Percentiles rank a stretch among this genome's conserved stretches.
phyloP scores from a whole-genome alignment of 2,329 filamentous ascomycete species.

The Fusarium verticillioides region DNA sequence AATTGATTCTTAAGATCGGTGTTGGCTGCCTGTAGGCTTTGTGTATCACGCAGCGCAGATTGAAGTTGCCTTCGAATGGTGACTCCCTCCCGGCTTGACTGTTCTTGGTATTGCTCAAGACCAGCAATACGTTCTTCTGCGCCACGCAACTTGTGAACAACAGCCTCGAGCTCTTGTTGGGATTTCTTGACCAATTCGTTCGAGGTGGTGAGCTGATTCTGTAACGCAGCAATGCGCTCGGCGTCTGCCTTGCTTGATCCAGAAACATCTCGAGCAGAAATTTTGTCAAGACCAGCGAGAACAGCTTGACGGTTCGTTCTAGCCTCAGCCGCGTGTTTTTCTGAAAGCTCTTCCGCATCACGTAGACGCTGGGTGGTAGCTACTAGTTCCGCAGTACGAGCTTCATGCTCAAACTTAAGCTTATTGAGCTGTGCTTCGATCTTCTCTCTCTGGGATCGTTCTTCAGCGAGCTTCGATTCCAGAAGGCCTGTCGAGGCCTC shows the following conservation, averaged over 20 bases:
- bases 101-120: constrained; percentile 96
- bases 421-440: constrained; percentile 80
- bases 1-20: constrained; percentile 84
- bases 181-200: constrained; percentile 87
- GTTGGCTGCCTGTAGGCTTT: constrained; percentile 82
- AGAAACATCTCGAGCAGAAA: constrained; percentile 65
- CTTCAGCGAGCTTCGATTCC: constrained; percentile 85
- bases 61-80: constrained; percentile 91
- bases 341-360: constrained; percentile 88
- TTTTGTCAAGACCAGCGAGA: constrained; percentile 82
- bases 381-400: constrained; percentile 80
- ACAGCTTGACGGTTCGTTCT: constrained; percentile 85
- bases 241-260: constrained; percentile 62
- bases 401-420: constrained; percentile 85
- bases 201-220: constrained; percentile 81
- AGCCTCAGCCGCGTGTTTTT: constrained; percentile 89
- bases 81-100: constrained; percentile 92
- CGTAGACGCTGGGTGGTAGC: constrained; percentile 77
- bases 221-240: constrained; percentile 78
- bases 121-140: constrained; percentile 98
- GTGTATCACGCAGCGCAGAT: constrained; percentile 82
- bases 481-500: constrained; percentile 79
- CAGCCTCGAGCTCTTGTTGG: constrained; percentile 85
- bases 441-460: constrained; percentile 79
- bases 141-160: constrained; percentile 87